Base-by-base conservation (phyloP, 306 rosid genomes). In the Prosopis cineraria region DNA sequence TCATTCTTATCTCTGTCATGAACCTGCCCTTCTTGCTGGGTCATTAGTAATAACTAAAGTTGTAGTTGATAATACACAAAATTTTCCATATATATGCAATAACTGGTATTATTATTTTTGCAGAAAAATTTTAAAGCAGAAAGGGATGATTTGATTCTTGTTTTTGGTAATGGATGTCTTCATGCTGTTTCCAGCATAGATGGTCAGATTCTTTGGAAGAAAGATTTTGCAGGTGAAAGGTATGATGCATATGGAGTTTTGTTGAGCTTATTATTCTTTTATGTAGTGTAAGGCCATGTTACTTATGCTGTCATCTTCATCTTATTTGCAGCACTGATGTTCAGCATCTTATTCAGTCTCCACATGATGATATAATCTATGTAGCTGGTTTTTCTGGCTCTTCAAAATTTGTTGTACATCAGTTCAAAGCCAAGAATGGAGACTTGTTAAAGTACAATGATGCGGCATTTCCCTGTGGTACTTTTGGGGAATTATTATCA, bases 151-250 rank as follows among this genome's bases (percentile, higher is more conserved):
- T 41, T 84, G 84, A 87, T 96, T 85, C 91, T 93, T 79, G 93
- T 86, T 84, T 92, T 76, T 68, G 81, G 97, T 52, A 86, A 86
- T 79, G 93, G 97, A 62, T 74, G 78, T 83, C 90, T 93, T 74
- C 91, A 93, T 87, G 94, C 94, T 80, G 72, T 96, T 85, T 93
- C 99, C 39, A 56, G 93, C 82, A 81, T 91, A 63, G 92, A 88
- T 34, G 99, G 99, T 33, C 91, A 88, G 72, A 77, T 88, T 84
- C 85, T 93, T 66, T 96, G 98, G 99, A 90, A 58, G 83, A 87
- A 85, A 73, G 94, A 93, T 84, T 77, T 93, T 84, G 73, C 85
- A 8, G 80, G 79, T 62, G 91, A 93, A 84, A 91, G 97, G 98
- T 96, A 85, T 62, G 78, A 13, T 16, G 52, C 9, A 27, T 70